Evolutionary conservation across 495 filamentous ascomycete genomes (phyloP).

Genomic region (Lasiosphaeria ovina): DNA sequence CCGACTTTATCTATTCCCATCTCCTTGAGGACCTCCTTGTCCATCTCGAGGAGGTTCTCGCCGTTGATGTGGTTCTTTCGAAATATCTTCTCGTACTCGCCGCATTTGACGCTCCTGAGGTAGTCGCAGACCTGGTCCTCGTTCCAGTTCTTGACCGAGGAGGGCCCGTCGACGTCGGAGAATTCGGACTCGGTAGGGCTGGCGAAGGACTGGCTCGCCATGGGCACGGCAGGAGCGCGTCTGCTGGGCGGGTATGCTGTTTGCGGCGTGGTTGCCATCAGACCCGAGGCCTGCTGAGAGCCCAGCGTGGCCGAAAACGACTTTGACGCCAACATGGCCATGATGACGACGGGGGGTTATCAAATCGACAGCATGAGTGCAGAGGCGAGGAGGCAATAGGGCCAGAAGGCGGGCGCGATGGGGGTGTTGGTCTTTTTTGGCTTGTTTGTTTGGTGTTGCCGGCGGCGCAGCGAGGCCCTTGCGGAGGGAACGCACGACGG

Average conservation of each 20-base stretch:
- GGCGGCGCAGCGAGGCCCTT: slow-evolving; percentile 6
- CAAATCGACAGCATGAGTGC: slow-evolving; percentile 26
- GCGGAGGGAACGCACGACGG: slow-evolving; percentile 5
- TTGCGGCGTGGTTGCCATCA: slow-evolving; percentile 51
- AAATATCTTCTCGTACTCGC: slow-evolving; percentile 90
- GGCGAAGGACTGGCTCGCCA: slow-evolving; percentile 65
- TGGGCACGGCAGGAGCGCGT: slow-evolving; percentile 54
- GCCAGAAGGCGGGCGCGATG: slow-evolving; percentile 17
- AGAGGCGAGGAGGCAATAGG: slow-evolving; percentile 11
- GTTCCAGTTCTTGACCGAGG: slow-evolving; percentile 73
- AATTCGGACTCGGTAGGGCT: slow-evolving; percentile 96
- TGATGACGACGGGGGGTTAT: slow-evolving; percentile 35
- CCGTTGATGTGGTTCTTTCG: slow-evolving; percentile 94
- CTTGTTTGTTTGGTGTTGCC: slow-evolving; percentile 3
- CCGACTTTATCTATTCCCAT: slow-evolving; percentile 98
- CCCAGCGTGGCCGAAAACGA: slow-evolving; percentile 67
- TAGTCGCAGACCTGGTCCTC: slow-evolving; percentile 89
- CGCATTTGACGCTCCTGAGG: slow-evolving; percentile 84
- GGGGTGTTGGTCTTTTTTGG: background rate
- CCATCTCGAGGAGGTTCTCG: slow-evolving; percentile 92
- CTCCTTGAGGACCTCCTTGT: slow-evolving; percentile 93
- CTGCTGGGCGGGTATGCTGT: slow-evolving; percentile 53
- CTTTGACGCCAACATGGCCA: slow-evolving; percentile 89
- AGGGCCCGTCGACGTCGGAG: slow-evolving; percentile 64
- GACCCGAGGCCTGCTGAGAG: slow-evolving; percentile 51